Base-by-base conservation (phyloP, 495 filamentous ascomycete species). In the Neurospora tetrasperma region DNA sequence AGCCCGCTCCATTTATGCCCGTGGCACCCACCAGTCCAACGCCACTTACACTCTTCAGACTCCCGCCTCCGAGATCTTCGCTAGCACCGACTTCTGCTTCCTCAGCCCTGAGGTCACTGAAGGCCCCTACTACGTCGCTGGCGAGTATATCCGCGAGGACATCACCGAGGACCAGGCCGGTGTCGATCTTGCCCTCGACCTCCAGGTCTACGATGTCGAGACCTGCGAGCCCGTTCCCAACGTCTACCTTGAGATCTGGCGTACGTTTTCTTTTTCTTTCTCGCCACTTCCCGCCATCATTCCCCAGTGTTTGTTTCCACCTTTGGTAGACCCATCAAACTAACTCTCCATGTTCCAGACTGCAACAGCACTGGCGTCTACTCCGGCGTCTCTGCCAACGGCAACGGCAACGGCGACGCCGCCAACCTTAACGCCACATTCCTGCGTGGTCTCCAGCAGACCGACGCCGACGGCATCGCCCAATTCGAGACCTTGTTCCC, bases 231-330 rank as follows among this genome's bases (percentile, higher is more conserved):
- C 88, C 1, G 77, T 90, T 9, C 79, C 85, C 1, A 80, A 85
- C 43, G 80, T 86, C 59, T 91, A 86, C 74, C 79, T 90, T 46
- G 90, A 92, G 76, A 79, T 89, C 66, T 90, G 89, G 88, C 86
- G 76, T 78, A 74, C 31, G 73, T 35, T 11, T 20, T 44, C 42
- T 27, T 27, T 41, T 89, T 86, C 12, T 42, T 42, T 7, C 42
- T 43, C 42, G 5, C 5, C 14, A 18, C 42, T 43, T 9, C 43
- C 43, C 43, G n/a, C 43, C 43, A n/a, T n/a, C 8, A 20, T n/a
- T 46, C 18, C n/a, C 43, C 18, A 16, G 42, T 43, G 14, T 18
- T 8, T n/a, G 18, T 46, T 46, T 18, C 43, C n/a, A n/a, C 43
- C 82, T 23, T 7, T 27, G 46, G 5, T 11, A 27, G 46, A 27